phyloP scores from a whole-genome alignment of 306 rosid genomes.

The Malus sylvestris region DNA sequence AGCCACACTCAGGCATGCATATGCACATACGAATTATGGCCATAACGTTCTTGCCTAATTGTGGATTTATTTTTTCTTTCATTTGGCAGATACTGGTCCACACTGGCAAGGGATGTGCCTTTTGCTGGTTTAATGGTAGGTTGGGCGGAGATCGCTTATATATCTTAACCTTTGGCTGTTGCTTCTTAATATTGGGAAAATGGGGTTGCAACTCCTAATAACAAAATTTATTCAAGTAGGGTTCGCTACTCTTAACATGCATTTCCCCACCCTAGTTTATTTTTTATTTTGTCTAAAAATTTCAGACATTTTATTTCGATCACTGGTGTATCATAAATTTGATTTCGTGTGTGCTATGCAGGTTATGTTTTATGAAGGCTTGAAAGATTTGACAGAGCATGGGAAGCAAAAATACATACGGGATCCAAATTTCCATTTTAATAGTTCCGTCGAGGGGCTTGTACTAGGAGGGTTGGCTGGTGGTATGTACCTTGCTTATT shows the following conservation, averaged over 20 bases:
- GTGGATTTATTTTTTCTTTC: conserved; percentile 23
- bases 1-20: neutral
- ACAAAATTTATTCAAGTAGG: neutral
- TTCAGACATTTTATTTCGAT: neutral
- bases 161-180: neutral
- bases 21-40: neutral
- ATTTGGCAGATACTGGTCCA: conserved; percentile 63
- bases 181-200: neutral
- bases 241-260: neutral
- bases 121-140: conserved; percentile 87
- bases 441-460: conserved; percentile 67
- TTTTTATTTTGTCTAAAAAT: neutral
- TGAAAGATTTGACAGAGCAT: conserved; percentile 53
- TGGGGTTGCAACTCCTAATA: neutral
- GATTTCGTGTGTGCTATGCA: conserved; percentile 16
- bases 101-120: conserved; percentile 89
- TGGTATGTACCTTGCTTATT: conserved; percentile 46
- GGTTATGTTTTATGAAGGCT: conserved; percentile 77
- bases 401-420: conserved; percentile 56
- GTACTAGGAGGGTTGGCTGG: conserved; percentile 84
- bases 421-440: conserved; percentile 34
- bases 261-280: neutral
- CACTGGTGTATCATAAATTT: neutral
- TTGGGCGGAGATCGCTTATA: neutral
- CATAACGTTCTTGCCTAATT: neutral